These are phyloP conservation scores for Tylopilus felleus DNA, from an alignment of 768 basidiomycete species.

Conservation along the genomic window DNA sequence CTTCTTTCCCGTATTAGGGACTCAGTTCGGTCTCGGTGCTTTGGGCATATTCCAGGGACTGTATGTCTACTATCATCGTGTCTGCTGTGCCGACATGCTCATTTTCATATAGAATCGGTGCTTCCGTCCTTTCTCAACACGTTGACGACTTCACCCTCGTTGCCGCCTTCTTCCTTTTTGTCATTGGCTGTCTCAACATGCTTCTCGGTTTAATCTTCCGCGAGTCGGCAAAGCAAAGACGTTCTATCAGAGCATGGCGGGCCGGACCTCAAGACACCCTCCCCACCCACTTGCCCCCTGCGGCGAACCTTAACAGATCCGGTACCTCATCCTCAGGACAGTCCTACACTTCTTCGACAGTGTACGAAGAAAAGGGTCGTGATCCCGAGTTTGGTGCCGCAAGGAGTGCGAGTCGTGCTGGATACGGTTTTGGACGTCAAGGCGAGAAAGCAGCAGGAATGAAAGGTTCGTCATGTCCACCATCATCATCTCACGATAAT, in stretches of 20 bases:
- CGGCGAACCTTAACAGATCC: constrained; percentile 24
- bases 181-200: constrained; percentile 87
- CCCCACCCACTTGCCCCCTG: constrained; percentile 39
- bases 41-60: constrained; percentile 86
- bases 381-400: constrained; percentile 22
- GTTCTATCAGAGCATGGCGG: constrained; percentile 64
- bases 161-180: constrained; percentile 88
- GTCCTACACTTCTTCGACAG: constrained; percentile 27
- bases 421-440: constrained; percentile 77
- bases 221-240: constrained; percentile 54
- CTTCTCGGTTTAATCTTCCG: constrained; percentile 73
- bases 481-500: constrained; percentile 3
- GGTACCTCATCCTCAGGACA: constrained; percentile 21
- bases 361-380: constrained; percentile 28
- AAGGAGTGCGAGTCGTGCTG: constrained; percentile 37
- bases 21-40: constrained; percentile 80
- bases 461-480: constrained; percentile 39
- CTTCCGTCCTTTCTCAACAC: constrained; percentile 70
- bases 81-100: constrained; percentile 1
- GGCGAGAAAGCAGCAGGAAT: constrained; percentile 70
- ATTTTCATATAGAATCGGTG: constrained; percentile 50
- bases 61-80: constrained; percentile 39
- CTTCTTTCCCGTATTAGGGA: constrained; percentile 85
- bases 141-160: constrained; percentile 89
- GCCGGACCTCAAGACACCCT: constrained; percentile 49